Percentiles rank a stretch among this genome's conserved stretches.
These are phyloP conservation scores for Physaria fendleri DNA, from an alignment of 345 rosid species.

Conservation along the genomic window DNA sequence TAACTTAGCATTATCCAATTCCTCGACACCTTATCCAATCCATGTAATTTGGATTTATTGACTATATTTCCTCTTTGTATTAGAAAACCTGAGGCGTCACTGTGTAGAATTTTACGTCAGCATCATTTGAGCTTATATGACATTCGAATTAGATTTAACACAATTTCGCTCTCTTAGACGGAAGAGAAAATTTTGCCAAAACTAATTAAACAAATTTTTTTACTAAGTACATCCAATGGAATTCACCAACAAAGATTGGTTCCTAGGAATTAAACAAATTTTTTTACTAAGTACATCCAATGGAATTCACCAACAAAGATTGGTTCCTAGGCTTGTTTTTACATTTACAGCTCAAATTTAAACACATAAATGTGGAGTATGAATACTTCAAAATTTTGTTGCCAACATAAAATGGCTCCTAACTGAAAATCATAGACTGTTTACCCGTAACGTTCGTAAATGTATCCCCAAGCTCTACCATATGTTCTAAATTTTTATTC, in stretches of 20 bases:
- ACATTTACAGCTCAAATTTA: neutral
- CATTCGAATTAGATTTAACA: neutral
- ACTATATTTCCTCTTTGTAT: neutral
- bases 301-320: no score
- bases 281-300: no score
- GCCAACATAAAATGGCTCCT: neutral
- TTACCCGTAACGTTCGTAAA: no score
- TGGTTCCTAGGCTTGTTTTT: neutral
- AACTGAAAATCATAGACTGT: neutral
- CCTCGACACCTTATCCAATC: neutral
- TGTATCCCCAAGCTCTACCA: slow-evolving; percentile 6
- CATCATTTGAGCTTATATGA: neutral
- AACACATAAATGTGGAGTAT: neutral
- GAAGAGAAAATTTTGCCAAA: neutral
- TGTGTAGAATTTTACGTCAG: neutral
- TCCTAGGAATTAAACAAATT: no score
- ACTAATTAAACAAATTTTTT: neutral
- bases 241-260: neutral
- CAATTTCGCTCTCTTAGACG: neutral
- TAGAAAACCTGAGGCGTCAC: neutral
- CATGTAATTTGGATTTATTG: neutral
- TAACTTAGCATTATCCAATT: neutral
- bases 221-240: neutral
- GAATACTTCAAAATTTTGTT: neutral
- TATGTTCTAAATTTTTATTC: neutral